These are phyloP conservation scores for Umbelopsis ramanniana DNA, from an alignment of 192 early-diverging fungal genomes.

Conservation along the genomic window DNA sequence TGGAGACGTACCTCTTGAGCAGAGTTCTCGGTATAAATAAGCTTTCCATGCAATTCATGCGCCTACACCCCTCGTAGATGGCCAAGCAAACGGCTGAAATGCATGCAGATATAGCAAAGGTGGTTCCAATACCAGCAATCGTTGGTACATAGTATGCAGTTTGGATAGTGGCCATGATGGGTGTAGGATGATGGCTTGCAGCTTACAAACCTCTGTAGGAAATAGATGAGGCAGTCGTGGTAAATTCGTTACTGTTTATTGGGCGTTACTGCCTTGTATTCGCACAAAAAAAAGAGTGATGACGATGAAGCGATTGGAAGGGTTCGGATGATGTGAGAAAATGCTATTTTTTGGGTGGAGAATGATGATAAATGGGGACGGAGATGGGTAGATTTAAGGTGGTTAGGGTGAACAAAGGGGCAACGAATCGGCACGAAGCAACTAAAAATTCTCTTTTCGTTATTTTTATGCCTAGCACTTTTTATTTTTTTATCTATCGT, in stretches of 20 bases:
- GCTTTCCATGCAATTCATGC: conserved; percentile 52
- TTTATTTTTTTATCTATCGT: not conserved
- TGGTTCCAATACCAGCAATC: conserved; percentile 54
- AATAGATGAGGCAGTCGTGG: not conserved
- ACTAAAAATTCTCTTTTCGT: not conserved
- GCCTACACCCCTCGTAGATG: conserved; percentile 54
- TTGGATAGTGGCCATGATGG: conserved; percentile 47
- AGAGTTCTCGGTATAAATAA: conserved; percentile 52
- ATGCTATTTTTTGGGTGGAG: not conserved
- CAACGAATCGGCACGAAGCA: not conserved
- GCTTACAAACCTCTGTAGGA: not conserved
- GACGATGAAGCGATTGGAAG: not conserved
- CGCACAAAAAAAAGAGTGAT: not conserved
- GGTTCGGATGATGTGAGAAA: not conserved
- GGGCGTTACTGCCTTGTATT: too few species aligned
- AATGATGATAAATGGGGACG: not conserved
- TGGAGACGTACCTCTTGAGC: conserved; percentile 43
- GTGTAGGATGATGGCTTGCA: not conserved
- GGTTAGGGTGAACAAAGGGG: not conserved
- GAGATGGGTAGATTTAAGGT: not conserved
- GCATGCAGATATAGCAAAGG: conserved; percentile 53
- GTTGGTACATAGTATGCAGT: conserved; percentile 50
- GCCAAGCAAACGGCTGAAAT: conserved; percentile 50
- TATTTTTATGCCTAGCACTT: not conserved
- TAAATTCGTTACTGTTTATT: too few species aligned